These are phyloP conservation scores for Colletotrichum karsti DNA, from an alignment of 2,329 filamentous ascomycete genomes.

Conservation along the genomic window DNA sequence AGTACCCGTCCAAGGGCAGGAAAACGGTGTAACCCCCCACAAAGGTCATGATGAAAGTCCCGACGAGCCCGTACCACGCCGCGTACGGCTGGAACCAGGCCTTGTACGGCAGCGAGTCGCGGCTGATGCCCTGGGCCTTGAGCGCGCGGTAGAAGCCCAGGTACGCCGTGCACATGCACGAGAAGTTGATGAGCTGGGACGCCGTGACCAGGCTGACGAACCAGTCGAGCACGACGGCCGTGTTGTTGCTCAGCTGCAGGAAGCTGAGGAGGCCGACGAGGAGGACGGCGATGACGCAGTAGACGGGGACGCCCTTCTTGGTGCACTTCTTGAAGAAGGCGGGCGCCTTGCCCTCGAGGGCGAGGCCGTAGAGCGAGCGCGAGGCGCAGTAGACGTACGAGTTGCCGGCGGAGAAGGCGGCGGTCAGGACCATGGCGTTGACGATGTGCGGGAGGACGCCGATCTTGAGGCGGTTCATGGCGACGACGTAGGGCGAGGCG, in stretches of 20 bases:
- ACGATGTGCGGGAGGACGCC: slow-evolving; percentile 73
- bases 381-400: slow-evolving; percentile 72
- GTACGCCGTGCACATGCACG: slow-evolving; percentile 75
- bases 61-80: slow-evolving; percentile 71
- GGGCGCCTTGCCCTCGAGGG: slow-evolving; percentile 73
- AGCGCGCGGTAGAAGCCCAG: slow-evolving; percentile 77
- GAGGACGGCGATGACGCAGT: slow-evolving; percentile 73
- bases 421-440: slow-evolving; percentile 76
- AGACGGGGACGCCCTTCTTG: slow-evolving; percentile 74
- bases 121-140: slow-evolving; percentile 72
- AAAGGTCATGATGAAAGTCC: slow-evolving; percentile 76
- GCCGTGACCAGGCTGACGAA: slow-evolving; percentile 76
- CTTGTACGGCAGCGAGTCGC: slow-evolving; percentile 75
- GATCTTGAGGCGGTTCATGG: slow-evolving; percentile 74
- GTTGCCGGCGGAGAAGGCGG: slow-evolving; percentile 74
- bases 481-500: slow-evolving; percentile 72
- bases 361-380: slow-evolving; percentile 73
- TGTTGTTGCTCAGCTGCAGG: slow-evolving; percentile 72
- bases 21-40: slow-evolving; percentile 83
- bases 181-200: slow-evolving; percentile 78
- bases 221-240: slow-evolving; percentile 76
- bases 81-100: slow-evolving; percentile 75
- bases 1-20: slow-evolving; percentile 64
- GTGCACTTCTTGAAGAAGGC: slow-evolving; percentile 68
- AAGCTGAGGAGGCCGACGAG: slow-evolving; percentile 77